phyloP scores from a whole-genome alignment of 2,329 filamentous ascomycete genomes.

The Hypoxylon sp. region DNA sequence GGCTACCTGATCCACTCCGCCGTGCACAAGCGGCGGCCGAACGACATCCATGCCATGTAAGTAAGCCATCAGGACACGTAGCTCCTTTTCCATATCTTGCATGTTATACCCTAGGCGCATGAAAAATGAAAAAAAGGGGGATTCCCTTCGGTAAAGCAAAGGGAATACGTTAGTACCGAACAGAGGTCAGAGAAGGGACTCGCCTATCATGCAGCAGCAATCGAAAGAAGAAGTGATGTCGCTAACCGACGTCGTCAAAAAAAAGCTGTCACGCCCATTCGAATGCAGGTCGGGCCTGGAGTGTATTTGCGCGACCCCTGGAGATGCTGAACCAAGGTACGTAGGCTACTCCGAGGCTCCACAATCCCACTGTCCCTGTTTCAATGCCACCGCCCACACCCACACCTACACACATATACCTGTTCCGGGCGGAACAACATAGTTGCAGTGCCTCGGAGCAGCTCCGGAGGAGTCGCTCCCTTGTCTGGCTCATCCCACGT shows the following conservation, averaged over 20 bases:
- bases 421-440: slow-evolving; percentile 21
- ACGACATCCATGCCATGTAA: slow-evolving; percentile 70
- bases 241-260: slow-evolving; percentile 33
- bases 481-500: neutral
- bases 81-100: neutral
- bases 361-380: slow-evolving; percentile 15
- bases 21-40: slow-evolving; percentile 74
- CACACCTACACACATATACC: neutral
- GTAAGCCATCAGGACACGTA: slow-evolving; percentile 15
- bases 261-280: slow-evolving; percentile 77
- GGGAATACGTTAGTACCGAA: neutral
- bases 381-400: neutral
- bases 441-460: slow-evolving; percentile 18
- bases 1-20: slow-evolving; percentile 80
- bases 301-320: slow-evolving; percentile 72
- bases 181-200: slow-evolving; percentile 5
- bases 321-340: slow-evolving; percentile 76
- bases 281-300: slow-evolving; percentile 77
- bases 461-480: slow-evolving; percentile 36
- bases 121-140: slow-evolving; percentile 4
- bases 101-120: neutral
- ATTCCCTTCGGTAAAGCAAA: slow-evolving; percentile 13
- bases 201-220: slow-evolving; percentile 15
- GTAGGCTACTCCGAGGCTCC: slow-evolving; percentile 24
- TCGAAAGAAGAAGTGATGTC: slow-evolving; percentile 17